Evolutionary conservation across 2,329 filamentous ascomycete species (phyloP), one percentile per base, ranked within the genome.

Genomic region (Erysiphe neolycopersici): DNA sequence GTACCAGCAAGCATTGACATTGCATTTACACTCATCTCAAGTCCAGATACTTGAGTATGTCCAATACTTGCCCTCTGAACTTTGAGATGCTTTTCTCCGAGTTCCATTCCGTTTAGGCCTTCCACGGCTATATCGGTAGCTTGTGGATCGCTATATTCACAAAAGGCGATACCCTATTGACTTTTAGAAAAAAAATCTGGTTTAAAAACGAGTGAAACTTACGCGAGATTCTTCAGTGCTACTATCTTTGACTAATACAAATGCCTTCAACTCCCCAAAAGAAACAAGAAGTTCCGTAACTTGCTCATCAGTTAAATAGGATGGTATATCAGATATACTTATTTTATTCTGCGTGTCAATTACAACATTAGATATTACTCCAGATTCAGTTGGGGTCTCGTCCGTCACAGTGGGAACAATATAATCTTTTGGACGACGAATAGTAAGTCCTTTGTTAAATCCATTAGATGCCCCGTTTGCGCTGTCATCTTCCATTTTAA

Each of bases 1-100:
- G 89, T 92, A 46, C 87, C 85, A 33, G 89, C 89, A 53, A 98
- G 79, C 71, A 94, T 84, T 42, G 85, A 92, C 76, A 98, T 95
- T 49, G 89, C 89, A 52, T 89, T 91, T 48, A 98, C 87, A 44
- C 87, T 83, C 69, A 94, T 91, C 56, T 98, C 89, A 36, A 92
- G 71, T 49, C 84, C 84, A 40, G 81, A 69, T 18, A 84, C 84
- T 59, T 98, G 89, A n/a, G 84, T 87, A 47, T 83, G 77, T 52
- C 89, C 89, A 50, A 94, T 80, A 59, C 85, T 92, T 29, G 89
- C 91, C 56, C 85, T 82, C 50, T 73, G 67, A 32, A 94, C 84
- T 62, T 79, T 87, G 44, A 98, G 69, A 53, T 77, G 73, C 53
- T 79, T 78, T 48, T 92, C 85, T 36, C 82, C 85, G 13, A 98